Evolutionary conservation across 805 yeast genomes (phyloP).

Genomic region (Saturnispora zaruensis): DNA sequence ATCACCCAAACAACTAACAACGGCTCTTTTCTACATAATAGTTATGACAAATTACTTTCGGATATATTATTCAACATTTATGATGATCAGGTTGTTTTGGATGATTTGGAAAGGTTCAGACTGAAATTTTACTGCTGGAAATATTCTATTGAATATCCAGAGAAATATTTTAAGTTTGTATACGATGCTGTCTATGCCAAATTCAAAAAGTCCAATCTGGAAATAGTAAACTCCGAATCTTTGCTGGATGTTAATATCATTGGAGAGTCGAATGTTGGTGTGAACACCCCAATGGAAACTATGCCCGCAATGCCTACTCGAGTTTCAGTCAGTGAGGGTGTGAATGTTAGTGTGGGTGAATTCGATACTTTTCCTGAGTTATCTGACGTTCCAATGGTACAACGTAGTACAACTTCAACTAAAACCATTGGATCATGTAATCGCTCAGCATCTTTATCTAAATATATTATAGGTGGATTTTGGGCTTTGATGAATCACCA

Average conservation of each 20-base stretch:
- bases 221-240: slow-evolving; percentile 6
- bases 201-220: slow-evolving; percentile 6
- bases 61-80: slow-evolving; percentile 22
- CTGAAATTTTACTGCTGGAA: slow-evolving; percentile 13
- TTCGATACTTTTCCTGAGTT: slow-evolving; percentile 22
- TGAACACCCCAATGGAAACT: neutral
- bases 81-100: slow-evolving; percentile 11
- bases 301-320: neutral
- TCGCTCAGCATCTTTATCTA: neutral
- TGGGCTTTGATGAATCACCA: slow-evolving; percentile 20
- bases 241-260: slow-evolving; percentile 10
- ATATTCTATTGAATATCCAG: slow-evolving; percentile 13
- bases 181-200: slow-evolving; percentile 10
- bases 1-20: slow-evolving; percentile 6
- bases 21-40: slow-evolving; percentile 16
- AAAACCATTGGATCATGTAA: slow-evolving; percentile 7
- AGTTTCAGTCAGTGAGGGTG: slow-evolving; percentile 18
- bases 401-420: slow-evolving; percentile 3
- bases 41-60: slow-evolving; percentile 17
- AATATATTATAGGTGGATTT: slow-evolving; percentile 16
- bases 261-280: slow-evolving; percentile 11
- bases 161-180: slow-evolving; percentile 16
- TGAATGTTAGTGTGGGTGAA: slow-evolving; percentile 16
- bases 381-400: slow-evolving; percentile 12
- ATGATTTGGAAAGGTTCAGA: slow-evolving; percentile 14